Percentiles rank a stretch among this genome's conserved stretches.
These are phyloP conservation scores for Pseudocercospora crystallina DNA, from an alignment of 2,329 filamentous ascomycete species.

Conservation along the genomic window DNA sequence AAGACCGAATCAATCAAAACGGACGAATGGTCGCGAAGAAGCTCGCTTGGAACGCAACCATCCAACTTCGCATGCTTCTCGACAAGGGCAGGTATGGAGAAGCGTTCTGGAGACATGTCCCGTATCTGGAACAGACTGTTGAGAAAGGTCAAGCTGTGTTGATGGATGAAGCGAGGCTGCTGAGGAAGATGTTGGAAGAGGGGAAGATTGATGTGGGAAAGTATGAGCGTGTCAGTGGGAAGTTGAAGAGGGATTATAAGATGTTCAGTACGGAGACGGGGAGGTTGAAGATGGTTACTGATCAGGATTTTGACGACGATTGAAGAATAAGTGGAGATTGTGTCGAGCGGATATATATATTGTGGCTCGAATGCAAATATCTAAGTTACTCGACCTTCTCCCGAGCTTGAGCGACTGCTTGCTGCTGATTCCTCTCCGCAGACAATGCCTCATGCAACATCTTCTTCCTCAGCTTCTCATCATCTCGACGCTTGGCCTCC, in stretches of 20 bases:
- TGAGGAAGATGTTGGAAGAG: slow-evolving; percentile 16
- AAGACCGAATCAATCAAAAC: slow-evolving; percentile 8
- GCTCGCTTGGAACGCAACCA: slow-evolving; percentile 27
- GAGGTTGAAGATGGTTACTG: slow-evolving; percentile 26
- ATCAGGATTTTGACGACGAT: slow-evolving; percentile 11
- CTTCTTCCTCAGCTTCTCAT: too few relatives aligned
- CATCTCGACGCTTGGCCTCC: too few relatives aligned
- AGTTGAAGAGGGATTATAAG: slow-evolving; percentile 21
- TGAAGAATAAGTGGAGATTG: too few relatives aligned
- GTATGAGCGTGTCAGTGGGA: slow-evolving; percentile 19
- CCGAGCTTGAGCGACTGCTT: too few relatives aligned
- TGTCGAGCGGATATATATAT: neutral
- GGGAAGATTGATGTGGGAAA: slow-evolving; percentile 16
- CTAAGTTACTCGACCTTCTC: too few relatives aligned
- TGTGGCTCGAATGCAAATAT: neutral
- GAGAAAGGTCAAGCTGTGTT: slow-evolving; percentile 28
- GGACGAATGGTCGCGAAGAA: slow-evolving; percentile 21
- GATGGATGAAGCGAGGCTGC: slow-evolving; percentile 23
- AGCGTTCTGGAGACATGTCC: slow-evolving; percentile 16
- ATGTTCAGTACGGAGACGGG: slow-evolving; percentile 23
- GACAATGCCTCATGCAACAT: too few relatives aligned
- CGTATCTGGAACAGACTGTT: slow-evolving; percentile 29
- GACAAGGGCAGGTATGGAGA: slow-evolving; percentile 27
- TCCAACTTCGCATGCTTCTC: slow-evolving; percentile 30
- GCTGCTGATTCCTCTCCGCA: too few relatives aligned